A percentile compares a stretch with the other conserved stretches of the same genome.
These are phyloP conservation scores for Boletus coccyginus DNA, from an alignment of 768 basidiomycete genomes.

Conservation along the genomic window DNA sequence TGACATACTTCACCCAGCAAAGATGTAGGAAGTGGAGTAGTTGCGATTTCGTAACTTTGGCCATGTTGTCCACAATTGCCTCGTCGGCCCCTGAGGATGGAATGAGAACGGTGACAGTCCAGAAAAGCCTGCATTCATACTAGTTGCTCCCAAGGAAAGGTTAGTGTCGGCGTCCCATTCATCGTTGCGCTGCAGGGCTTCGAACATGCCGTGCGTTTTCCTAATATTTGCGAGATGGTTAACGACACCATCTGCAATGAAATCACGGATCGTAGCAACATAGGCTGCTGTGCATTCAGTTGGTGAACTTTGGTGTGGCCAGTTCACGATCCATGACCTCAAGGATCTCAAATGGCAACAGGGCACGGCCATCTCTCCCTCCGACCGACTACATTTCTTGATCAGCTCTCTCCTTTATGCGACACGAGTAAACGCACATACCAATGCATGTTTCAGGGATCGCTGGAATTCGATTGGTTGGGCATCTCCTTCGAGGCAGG, in stretches of 20 bases:
- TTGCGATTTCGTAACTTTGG: conserved; percentile 85
- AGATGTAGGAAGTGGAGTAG: conserved; percentile 77
- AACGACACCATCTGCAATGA: conserved; percentile 67
- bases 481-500: conserved; percentile 92
- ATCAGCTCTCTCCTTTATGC: conserved; percentile 3
- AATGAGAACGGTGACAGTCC: not conserved
- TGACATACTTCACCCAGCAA: conserved; percentile 90
- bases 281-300: conserved; percentile 72
- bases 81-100: conserved; percentile 54
- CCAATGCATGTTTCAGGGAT: conserved; percentile 82
- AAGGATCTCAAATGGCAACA: conserved; percentile 86
- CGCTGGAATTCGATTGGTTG: conserved; percentile 89
- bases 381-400: conserved; percentile 54
- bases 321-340: conserved; percentile 68
- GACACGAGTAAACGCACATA: conserved; percentile 25
- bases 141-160: conserved; percentile 68
- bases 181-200: conserved; percentile 66
- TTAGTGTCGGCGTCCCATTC: conserved; percentile 82
- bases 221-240: conserved; percentile 64
- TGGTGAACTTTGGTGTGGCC: conserved; percentile 53
- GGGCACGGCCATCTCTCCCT: conserved; percentile 53
- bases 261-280: conserved; percentile 63
- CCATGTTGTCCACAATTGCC: conserved; percentile 81
- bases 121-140: conserved; percentile 42
- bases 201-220: conserved; percentile 75